Percentiles rank a stretch among this genome's conserved stretches.
phyloP scores from a whole-genome alignment of 1,284 basidiomycete species.

The Trametes versicolor region DNA sequence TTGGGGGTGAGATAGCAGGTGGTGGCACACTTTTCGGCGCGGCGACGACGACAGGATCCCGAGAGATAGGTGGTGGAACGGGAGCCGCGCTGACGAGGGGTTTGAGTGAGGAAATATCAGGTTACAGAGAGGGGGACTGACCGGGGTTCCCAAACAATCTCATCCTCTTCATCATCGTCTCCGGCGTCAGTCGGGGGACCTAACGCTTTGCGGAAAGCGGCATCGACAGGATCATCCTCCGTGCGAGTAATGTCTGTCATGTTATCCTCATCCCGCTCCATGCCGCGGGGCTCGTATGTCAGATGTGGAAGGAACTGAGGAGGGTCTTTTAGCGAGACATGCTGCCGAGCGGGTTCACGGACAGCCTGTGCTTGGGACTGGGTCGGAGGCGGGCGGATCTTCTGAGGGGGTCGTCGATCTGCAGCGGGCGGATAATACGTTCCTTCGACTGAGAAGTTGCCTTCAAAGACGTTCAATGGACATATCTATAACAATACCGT shows the following conservation, averaged over 20 bases:
- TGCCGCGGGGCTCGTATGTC: slow-evolving; percentile 12
- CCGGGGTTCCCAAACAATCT: slow-evolving; percentile 74
- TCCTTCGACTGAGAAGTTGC: slow-evolving; percentile 16
- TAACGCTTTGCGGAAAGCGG: slow-evolving; percentile 76
- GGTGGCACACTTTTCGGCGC: slow-evolving; percentile 11
- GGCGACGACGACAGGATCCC: slow-evolving; percentile 27
- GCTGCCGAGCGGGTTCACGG: slow-evolving; percentile 4
- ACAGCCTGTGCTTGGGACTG: not conserved
- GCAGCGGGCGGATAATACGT: not conserved
- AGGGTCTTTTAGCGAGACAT: not conserved
- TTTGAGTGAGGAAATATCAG: not conserved
- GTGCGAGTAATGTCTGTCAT: slow-evolving; percentile 75
- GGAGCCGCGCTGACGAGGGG: slow-evolving; percentile 3
- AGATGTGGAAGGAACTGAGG: slow-evolving; percentile 23
- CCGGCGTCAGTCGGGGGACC: slow-evolving; percentile 53
- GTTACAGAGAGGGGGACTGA: slow-evolving; percentile 39
- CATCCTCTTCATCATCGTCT: slow-evolving; percentile 57
- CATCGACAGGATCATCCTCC: slow-evolving; percentile 84
- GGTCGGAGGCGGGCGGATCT: not conserved
- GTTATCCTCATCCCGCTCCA: slow-evolving; percentile 68
- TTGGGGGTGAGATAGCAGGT: slow-evolving; percentile 22
- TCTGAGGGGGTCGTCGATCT: not conserved
- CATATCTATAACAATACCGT: slow-evolving; percentile 14
- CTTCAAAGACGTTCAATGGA: slow-evolving; percentile 25
- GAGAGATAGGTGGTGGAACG: slow-evolving; percentile 23